Evolutionary conservation across 176 grass and related monocot genomes (phyloP), one percentile per base, ranked within the genome.

Genomic region (Lolium perenne): DNA sequence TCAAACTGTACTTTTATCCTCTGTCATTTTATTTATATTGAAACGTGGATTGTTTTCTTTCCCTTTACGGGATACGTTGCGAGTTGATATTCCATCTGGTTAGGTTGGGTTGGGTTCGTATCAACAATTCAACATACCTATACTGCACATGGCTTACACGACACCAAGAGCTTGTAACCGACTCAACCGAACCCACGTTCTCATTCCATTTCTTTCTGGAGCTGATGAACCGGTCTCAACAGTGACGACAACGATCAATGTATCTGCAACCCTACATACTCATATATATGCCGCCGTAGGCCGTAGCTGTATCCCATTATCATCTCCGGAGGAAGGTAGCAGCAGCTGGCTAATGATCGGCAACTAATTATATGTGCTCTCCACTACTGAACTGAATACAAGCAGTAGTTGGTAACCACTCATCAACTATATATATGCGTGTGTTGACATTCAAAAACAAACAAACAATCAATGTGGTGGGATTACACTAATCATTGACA

Each of bases 361-460:
- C 11, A 53, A 46, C 0, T 29, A 29, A 29, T 11, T 25, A 38
- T 5, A 11, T 71, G 77, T 79, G 59, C 60, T 66, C 23, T 35
- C 43, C 41, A 21, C 22, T 17, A 18, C 46, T 41, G 38, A 9
- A 40, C 53, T 14, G 22, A 7, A 8, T 35, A 8, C 20, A 76
- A 32, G 67, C 67, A 49, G 54, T 65, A 13, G 78, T n/a, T 80
- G 78, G 58, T 5, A 80, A 66, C 78, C 78, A 80, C 78, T 80
- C 41, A 2, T 8, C 78, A 66, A 43, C 17, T n/a, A 46, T 49
- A n/a, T 35, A 35, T 35, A 35, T 35, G 60, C 15, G 26, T 8
- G 29, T 50, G 78, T 32, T 80, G 78, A 66, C 78, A 49, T 4
- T 8, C 6, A 20, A 8, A 76, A 76, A 35, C 48, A 55, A 5